Evolutionary conservation across 1,139 yeast species (phyloP), one percentile per base, ranked within the genome.

Genomic region (Scheffersomyces lignicola): DNA sequence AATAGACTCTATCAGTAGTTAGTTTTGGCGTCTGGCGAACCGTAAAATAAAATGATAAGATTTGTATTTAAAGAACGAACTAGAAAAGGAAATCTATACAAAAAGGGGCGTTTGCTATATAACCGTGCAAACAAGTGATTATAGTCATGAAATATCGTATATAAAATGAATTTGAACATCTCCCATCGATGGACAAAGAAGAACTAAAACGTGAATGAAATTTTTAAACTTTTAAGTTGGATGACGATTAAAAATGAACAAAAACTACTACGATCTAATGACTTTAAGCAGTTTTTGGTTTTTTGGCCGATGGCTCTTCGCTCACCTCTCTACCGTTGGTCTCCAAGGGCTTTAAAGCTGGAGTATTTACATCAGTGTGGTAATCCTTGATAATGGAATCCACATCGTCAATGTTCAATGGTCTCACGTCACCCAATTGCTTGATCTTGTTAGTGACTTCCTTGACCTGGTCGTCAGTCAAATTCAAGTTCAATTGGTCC

Each of bases 301-400:
- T 67, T 51, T 66, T 67, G 22, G 61, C 37, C 32, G 52, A 60
- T 33, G 69, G 70, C 48, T 60, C 67, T 16, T 48, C 60, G 24
- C 33, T 29, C 24, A 47, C 51, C 22, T 47, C 58, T 15, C 44
- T 49, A 33, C 41, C 54, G 31, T 51, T 55, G 31, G 49, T 46
- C 24, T 48, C 43, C 29, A 45, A 56, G 17, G 65, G 55, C 41
- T 36, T 48, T 36, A 48, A 49, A 34, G 51, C 50, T 37, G 70
- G 70, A 18, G 69, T 62, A 26, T 56, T 37, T 40, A 78, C 64
- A 45, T 76, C 82, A 31, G 92, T 83, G 57, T 92, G 98, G 80
- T 62, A 92, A 49, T 89, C 95, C 68, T 90, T 88, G 61, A 92
- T 90, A 53, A 92, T 88, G 29, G 97, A 88, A 64, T 92, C 98